phyloP scores from a whole-genome alignment of 129 eudicot genomes.

The Helianthus annuus region HanXRQr2.0-SUNRISE NC_035433.2:116145389-116145888 shows the following conservation, averaged over 20 bases:
- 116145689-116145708: not conserved
- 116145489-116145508: not conserved
- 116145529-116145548: not conserved
- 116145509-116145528: not conserved
- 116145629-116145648: not conserved
- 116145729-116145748: not conserved
- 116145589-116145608: not conserved
- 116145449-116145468: slow-evolving; percentile 98
- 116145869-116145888: too few relatives aligned
- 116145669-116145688: not conserved
- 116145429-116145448: slow-evolving; percentile 97
- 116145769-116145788: not conserved
- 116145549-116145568: not conserved
- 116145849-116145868: not conserved
- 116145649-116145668: slow-evolving; percentile 3
- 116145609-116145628: slow-evolving; percentile 12
- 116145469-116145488: slow-evolving; percentile 30
- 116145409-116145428: slow-evolving; percentile 84
- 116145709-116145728: not conserved
- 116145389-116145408: slow-evolving; percentile 90
- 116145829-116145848: not conserved
- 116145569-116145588: not conserved
- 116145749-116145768: not conserved
- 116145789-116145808: not conserved
- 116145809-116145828: not conserved